Base-by-base conservation (phyloP, 2,329 filamentous ascomycete species). In the Periconia sp. region DNA sequence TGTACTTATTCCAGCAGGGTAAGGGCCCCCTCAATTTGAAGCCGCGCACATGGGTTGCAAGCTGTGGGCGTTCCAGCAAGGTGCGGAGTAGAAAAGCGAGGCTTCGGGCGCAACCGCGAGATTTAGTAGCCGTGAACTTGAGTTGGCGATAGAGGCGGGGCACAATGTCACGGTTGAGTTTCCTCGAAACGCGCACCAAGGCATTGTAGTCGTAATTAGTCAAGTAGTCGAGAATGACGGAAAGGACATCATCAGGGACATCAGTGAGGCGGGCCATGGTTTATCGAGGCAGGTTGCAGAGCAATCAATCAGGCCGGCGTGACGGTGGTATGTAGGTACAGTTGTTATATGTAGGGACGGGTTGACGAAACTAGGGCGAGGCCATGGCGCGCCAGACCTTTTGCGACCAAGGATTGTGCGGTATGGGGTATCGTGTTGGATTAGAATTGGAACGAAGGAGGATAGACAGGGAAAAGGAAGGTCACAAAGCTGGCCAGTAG, bases 21-120 rank as follows among this genome's bases (percentile, higher is more conserved):
- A 62, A 58, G 1, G 56, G 31, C 9, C 63, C 63, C 10, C 51
- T 51, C 15, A 65, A 40, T 46, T 52, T 59, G 46, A 65, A 57
- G 5, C 55, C 43, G 8, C 30, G 49, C 31, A 64, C 53, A 53
- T 62, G 48, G 1, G 54, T 48, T 18, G 59, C 50, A 11, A 65
- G 47, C 14, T 51, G 49, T 18, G 63, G 61, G 7, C 53, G 53
- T 45, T 64, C 60, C 37, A 67, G 53, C 17, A 67, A 45, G n/a
- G 62, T 64, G 11, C 64, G 58, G 6, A 65, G 59, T 5, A 67
- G 47, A 18, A 60, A 46, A 17, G 60, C 58, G 13, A 67, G 55
- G 30, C 44, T 62, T 40, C 59, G 54, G 31, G 61, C 58, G 52
- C 60, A 64, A 33, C 52, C 49, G 45, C 56, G 55, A 33, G 61